Evolutionary conservation across 2,329 filamentous ascomycete species (phyloP), one percentile per base, ranked within the genome.

Genomic region (Ploettnerulaceae sp.): DNA sequence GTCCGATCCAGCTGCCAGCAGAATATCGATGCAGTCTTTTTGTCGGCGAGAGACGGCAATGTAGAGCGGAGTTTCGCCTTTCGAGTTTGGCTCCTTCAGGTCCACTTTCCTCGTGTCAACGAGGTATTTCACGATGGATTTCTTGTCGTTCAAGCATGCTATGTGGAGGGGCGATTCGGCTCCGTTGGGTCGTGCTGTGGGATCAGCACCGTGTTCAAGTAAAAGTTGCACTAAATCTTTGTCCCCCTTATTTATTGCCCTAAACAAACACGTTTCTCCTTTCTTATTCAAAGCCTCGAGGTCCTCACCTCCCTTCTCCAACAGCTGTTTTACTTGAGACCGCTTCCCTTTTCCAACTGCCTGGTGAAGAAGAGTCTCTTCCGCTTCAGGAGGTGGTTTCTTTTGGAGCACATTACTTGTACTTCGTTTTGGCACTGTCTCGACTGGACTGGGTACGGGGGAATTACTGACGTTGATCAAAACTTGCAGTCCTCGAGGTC

Each of bases 401-500:
- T 44, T 50, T 35, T 47, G 37, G 5, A 45, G 29, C 2, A 39
- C 17, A 20, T 43, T 39, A 28, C n/a, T 33, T 14, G 40, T 21
- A 33, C 11, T 26, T 5, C 42, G 42, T 26, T 31, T 42, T 18
- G 34, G 28, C 4, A 28, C 12, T 4, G 29, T 25, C 12, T 28
- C 36, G 1, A 25, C 17, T 1, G 38, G 22, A 4, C 42, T 24
- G 3, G 34, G 14, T 6, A n/a, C 24, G 3, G 32, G 24, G 6
- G 31, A 22, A 6, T 12, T 20, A 7, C 38, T 25, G 18, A 46
- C 20, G 20, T 45, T 31, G 37, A 40, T 33, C 24, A 45, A 35
- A 9, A 79, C 64, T 3, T 56, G 61, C 8, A 79, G 63, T 8
- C 71, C 71, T 9, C 76, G 66, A 1, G 71, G 74, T 0, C 54